Conservation (phyloP, 164 flowering plant species). For the Euptelea pleiosperma region DNA sequence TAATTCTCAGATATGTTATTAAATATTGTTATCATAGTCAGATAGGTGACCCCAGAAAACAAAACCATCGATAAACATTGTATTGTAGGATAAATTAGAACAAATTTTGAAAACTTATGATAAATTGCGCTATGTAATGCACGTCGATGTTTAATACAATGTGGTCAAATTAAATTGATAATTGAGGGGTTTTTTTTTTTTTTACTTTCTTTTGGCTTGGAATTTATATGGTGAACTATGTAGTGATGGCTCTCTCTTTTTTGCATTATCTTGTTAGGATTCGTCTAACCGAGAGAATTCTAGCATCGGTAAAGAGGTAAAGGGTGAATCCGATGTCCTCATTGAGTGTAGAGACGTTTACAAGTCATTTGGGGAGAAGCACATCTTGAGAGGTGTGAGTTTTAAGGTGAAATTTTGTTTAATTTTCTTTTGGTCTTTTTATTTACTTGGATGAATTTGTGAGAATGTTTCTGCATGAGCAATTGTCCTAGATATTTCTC, state of each 20-base stretch:
- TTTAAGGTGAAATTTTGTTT: slow-evolving; percentile 68
- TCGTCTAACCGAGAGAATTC: slow-evolving; percentile 24
- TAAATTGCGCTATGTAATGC: no score
- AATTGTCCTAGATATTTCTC: no score
- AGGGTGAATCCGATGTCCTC: slow-evolving; percentile 69
- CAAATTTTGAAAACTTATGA: no score
- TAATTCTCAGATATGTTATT: no score
- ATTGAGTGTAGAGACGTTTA: slow-evolving; percentile 82
- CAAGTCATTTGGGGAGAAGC: slow-evolving; percentile 95
- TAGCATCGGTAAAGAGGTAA: slow-evolving; percentile 23
- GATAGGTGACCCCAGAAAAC: no score
- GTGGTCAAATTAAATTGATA: background rate
- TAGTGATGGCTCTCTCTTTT: slow-evolving; percentile 9
- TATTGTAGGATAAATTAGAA: no score
- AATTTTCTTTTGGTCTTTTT: background rate
- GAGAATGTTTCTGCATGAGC: no score
- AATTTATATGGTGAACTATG: no score
- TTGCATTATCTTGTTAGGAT: slow-evolving; percentile 32
- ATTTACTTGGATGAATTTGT: no score
- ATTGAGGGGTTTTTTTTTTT: background rate
- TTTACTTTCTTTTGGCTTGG: background rate
- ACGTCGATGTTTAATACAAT: no score
- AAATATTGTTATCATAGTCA: no score
- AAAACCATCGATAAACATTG: no score
- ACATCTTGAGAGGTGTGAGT: slow-evolving; percentile 87